phyloP scores from a whole-genome alignment of 345 rosid genomes.

The Citrus trifoliata region DNA sequence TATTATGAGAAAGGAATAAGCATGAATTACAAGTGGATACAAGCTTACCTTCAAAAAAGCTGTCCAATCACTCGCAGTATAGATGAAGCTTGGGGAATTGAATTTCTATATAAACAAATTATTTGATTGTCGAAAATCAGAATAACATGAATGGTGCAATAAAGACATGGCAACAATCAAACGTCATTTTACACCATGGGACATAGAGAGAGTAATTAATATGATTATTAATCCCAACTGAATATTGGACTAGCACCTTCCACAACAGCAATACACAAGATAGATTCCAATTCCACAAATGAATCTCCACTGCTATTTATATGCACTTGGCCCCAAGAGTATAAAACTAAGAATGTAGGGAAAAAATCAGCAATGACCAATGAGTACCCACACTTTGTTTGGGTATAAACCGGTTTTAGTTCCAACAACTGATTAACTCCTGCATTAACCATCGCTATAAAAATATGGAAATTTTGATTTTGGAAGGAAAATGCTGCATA shows the following conservation, averaged over 20 bases:
- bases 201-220: background rate
- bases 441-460: background rate
- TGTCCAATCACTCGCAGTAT: conserved; percentile 77
- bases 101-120: conserved; percentile 60
- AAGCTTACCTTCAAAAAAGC: conserved; percentile 76
- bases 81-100: conserved; percentile 79
- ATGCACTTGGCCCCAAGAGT: background rate
- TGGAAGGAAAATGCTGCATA: background rate
- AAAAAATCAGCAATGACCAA: background rate
- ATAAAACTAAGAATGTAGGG: background rate
- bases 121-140: conserved; percentile 12
- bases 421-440: background rate
- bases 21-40: conserved; percentile 5
- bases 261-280: conserved; percentile 1
- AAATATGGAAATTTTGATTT: background rate
- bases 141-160: conserved; percentile 7
- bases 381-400: background rate
- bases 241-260: background rate
- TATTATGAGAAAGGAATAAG: background rate
- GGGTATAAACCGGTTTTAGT: background rate
- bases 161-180: background rate
- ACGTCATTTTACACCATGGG: background rate
- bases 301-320: background rate
- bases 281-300: background rate
- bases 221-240: background rate